Percentiles rank a stretch among this genome's conserved stretches.
These are phyloP conservation scores for Candida succiphila DNA, from an alignment of 805 yeast genomes.

Conservation along the genomic window DNA sequence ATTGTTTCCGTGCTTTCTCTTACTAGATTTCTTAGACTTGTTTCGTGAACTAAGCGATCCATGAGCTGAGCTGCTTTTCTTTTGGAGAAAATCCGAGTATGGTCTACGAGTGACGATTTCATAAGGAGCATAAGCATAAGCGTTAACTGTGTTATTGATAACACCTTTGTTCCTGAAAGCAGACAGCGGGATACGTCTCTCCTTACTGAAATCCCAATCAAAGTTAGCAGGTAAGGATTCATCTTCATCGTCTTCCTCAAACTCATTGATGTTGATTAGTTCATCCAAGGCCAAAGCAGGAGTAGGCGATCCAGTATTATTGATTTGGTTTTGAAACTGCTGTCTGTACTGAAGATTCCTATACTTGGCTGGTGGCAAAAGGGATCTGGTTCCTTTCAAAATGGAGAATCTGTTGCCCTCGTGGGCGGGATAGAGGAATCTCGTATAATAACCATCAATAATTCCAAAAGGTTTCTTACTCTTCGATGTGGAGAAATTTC, in stretches of 20 bases:
- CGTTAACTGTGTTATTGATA: slow-evolving; percentile 8
- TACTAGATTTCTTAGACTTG: slow-evolving; percentile 10
- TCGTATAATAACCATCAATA: slow-evolving; percentile 87
- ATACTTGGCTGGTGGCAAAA: not conserved
- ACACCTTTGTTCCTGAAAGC: slow-evolving; percentile 83
- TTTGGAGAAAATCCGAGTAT: not conserved
- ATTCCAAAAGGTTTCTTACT: slow-evolving; percentile 78
- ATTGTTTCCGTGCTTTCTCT: slow-evolving; percentile 21
- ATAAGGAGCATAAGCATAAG: slow-evolving; percentile 1
- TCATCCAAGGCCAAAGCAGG: slow-evolving; percentile 52
- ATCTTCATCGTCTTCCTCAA: slow-evolving; percentile 65
- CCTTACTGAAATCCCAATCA: slow-evolving; percentile 16
- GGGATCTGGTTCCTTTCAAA: slow-evolving; percentile 12
- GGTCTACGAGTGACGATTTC: not conserved
- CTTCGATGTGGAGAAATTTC: slow-evolving; percentile 79
- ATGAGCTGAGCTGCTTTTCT: not conserved
- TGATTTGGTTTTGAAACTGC: not conserved
- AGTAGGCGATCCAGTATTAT: not conserved
- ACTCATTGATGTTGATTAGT: slow-evolving; percentile 76
- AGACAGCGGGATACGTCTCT: slow-evolving; percentile 64
- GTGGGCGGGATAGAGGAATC: slow-evolving; percentile 52
- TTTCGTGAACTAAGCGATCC: not conserved
- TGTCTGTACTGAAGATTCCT: not conserved
- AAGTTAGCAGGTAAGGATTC: slow-evolving; percentile 13
- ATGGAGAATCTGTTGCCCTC: slow-evolving; percentile 9